phyloP scores from a whole-genome alignment of 108 stramenopile species.

The Skeletonema marinoi region DNA sequence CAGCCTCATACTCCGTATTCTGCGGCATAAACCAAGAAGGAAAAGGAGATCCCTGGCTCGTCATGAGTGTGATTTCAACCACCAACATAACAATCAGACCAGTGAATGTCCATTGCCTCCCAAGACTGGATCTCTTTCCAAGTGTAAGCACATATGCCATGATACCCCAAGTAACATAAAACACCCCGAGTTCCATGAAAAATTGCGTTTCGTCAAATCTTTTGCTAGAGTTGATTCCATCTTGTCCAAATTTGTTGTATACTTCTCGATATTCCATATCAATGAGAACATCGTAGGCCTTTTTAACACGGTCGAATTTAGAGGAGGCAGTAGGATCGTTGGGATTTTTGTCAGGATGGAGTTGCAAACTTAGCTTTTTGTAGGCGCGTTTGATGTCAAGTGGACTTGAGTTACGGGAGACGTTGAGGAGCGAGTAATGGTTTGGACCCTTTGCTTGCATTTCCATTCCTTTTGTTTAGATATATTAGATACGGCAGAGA shows the following conservation, averaged over 20 bases:
- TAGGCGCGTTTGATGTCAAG: slow-evolving; percentile 97
- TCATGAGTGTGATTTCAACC: slow-evolving; percentile 90
- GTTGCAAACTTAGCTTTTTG: slow-evolving; percentile 90
- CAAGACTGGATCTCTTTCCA: slow-evolving; percentile 85
- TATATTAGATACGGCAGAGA: not conserved
- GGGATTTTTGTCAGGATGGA: slow-evolving; percentile 98
- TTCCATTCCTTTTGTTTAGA: slow-evolving; percentile 66
- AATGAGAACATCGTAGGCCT: slow-evolving; percentile 95
- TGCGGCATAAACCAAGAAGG: slow-evolving; percentile 91
- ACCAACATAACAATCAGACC: slow-evolving; percentile 94
- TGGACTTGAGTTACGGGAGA: slow-evolving; percentile 83
- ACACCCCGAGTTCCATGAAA: slow-evolving; percentile 88
- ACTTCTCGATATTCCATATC: slow-evolving; percentile 94
- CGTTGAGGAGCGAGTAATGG: slow-evolving; percentile 82
- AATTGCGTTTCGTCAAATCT: slow-evolving; percentile 85
- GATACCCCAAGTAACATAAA: slow-evolving; percentile 94
- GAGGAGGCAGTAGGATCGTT: slow-evolving; percentile 87
- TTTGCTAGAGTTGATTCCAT: slow-evolving; percentile 87
- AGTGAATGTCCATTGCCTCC: slow-evolving; percentile 92
- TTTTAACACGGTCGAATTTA: slow-evolving; percentile 89
- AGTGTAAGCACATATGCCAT: slow-evolving; percentile 94
- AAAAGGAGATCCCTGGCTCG: slow-evolving; percentile 79
- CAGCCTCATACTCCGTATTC: slow-evolving; percentile 89
- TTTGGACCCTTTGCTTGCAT: slow-evolving; percentile 90
- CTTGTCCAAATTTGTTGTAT: slow-evolving; percentile 97